These are phyloP conservation scores for Nannochloris sp. DNA, from an alignment of 139 green algal species.

Conservation along the genomic window DNA sequence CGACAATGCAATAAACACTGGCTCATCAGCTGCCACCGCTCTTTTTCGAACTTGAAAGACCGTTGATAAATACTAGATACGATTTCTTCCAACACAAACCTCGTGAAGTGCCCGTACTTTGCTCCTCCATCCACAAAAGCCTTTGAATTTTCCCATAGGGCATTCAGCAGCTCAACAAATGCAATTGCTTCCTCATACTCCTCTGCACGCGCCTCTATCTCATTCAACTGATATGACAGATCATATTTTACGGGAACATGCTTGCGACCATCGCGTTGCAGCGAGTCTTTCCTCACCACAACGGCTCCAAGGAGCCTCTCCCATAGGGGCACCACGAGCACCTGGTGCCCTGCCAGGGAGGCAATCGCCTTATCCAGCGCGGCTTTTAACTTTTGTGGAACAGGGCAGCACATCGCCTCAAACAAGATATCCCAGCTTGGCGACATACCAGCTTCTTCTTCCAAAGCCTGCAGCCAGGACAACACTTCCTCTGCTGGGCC, in stretches of 20 bases:
- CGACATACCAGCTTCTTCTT: slow-evolving; percentile 26
- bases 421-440: slow-evolving; percentile 66
- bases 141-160: slow-evolving; percentile 29
- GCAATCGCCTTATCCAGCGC: slow-evolving; percentile 43
- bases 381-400: slow-evolving; percentile 47
- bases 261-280: neutral
- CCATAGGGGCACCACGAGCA: slow-evolving; percentile 38
- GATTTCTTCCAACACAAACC: slow-evolving; percentile 41
- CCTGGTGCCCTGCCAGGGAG: slow-evolving; percentile 29
- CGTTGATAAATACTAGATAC: slow-evolving; percentile 19
- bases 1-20: slow-evolving; percentile 49
- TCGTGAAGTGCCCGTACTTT: slow-evolving; percentile 40
- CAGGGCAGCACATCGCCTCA: slow-evolving; percentile 71
- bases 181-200: slow-evolving; percentile 60
- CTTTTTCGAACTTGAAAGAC: slow-evolving; percentile 30
- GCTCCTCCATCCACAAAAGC: slow-evolving; percentile 35
- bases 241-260: slow-evolving; percentile 25
- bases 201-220: slow-evolving; percentile 53
- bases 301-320: slow-evolving; percentile 50
- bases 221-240: slow-evolving; percentile 58
- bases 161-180: slow-evolving; percentile 61
- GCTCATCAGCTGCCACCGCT: slow-evolving; percentile 64
- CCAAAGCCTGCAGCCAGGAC: slow-evolving; percentile 30
- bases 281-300: slow-evolving; percentile 26
- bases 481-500: slow-evolving; percentile 18